Conservation (phyloP, 768 basidiomycete genomes). For the Auriscalpium orientale region DNA sequence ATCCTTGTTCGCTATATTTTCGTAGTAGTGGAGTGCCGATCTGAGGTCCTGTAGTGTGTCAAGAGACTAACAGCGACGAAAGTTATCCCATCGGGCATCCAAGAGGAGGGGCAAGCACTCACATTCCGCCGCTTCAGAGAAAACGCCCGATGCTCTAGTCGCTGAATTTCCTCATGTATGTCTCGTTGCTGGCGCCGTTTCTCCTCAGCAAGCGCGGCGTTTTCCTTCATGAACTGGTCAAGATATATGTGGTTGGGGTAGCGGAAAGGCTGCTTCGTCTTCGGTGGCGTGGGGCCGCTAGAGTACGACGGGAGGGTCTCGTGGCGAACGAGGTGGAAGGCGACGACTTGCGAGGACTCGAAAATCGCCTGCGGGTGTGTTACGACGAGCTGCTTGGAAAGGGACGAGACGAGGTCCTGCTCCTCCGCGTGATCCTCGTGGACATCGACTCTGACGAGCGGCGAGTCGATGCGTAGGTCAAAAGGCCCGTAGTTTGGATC, state of each 20-base stretch:
- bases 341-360: constrained; percentile 54
- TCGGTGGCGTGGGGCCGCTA: constrained; percentile 3
- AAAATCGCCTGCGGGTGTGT: constrained; percentile 51
- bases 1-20: constrained; percentile 48
- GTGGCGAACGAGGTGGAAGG: constrained; percentile 41
- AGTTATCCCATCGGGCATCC: not conserved
- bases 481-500: constrained; percentile 22
- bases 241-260: constrained; percentile 65
- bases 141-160: constrained; percentile 37
- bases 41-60: constrained; percentile 58
- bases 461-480: constrained; percentile 27
- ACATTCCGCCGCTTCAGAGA: constrained; percentile 51
- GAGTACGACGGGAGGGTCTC: constrained; percentile 15
- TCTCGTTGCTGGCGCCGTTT: constrained; percentile 29
- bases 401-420: constrained; percentile 49
- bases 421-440: constrained; percentile 35
- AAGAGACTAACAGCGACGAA: constrained; percentile 36
- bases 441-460: constrained; percentile 46
- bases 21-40: constrained; percentile 62
- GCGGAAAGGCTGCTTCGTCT: constrained; percentile 29
- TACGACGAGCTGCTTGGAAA: constrained; percentile 19
- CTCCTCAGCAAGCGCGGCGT: constrained; percentile 35
- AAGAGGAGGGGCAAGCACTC: constrained; percentile 17
- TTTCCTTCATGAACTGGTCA: constrained; percentile 63
- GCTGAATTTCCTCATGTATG: constrained; percentile 41